Base-by-base conservation (phyloP, 495 filamentous ascomycete species). In the Filosporella fistucella region DNA sequence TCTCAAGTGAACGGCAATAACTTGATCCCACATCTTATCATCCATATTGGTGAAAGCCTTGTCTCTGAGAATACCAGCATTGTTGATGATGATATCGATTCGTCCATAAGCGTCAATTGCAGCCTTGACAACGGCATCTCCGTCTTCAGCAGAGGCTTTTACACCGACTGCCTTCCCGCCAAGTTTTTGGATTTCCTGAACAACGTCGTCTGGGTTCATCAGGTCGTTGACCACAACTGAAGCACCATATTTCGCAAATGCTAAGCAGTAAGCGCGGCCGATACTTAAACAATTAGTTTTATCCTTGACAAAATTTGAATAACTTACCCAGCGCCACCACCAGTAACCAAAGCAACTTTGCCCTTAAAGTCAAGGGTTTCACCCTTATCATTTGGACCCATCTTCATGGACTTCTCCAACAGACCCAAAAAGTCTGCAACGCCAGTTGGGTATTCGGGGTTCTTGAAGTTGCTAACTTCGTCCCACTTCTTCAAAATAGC, bases 21-120 rank as follows among this genome's bases (percentile, higher is more conserved):
- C 93, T 41, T 86, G 80, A 63, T 96, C 83, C 90, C 91, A 98
- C 49, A 88, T 75, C 67, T 81, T 83, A 68, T 98, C 93, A 48
- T 88, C 86, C 93, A 98, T 97, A 72, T 96, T 95, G 64, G 73
- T 81, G 71, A 98, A 98, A 28, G 93, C 91, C 78, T 96, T 97
- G 75, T 98, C 93, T 44, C 93, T 81, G 26, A 98, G 80, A 60
- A 98, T 97, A 62, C 93, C 93, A 36, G 93, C 93, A 61, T 98
- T 98, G 79, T 98, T 98, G 66, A 98, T 75, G 53, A 98, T 68
- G 45, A 97, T 85, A 62, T 98, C 93, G 57, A 98, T 78, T 44
- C 94, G 88, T 56, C 93, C 93, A 57, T 87, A 97, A 29, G 88
- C 81, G 62, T 97, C 93, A 56, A 98, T 95, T 47, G 90, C 89